Evolutionary conservation across 495 filamentous ascomycete genomes (phyloP).

Genomic region (Neurospora sp.): DNA sequence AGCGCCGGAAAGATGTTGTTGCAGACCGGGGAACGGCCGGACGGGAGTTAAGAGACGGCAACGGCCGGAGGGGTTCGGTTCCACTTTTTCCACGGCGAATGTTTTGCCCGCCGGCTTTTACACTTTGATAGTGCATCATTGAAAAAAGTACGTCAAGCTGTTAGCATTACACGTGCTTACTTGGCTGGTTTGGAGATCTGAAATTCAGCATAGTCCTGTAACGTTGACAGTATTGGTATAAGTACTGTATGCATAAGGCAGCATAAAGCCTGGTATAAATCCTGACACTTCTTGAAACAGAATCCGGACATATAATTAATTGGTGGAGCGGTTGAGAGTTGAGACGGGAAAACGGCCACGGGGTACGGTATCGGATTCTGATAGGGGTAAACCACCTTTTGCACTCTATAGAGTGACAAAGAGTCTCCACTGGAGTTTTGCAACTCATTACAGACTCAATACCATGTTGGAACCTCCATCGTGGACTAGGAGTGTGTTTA

Average conservation of each 20-base stretch:
- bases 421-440: neutral
- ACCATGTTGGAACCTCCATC: neutral
- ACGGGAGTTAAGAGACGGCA: neutral
- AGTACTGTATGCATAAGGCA: neutral
- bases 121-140: neutral
- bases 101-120: neutral
- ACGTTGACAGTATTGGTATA: neutral
- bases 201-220: neutral
- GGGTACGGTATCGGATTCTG: neutral
- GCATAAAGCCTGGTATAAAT: neutral
- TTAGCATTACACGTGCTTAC: neutral
- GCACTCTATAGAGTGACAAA: neutral
- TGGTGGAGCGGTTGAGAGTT: neutral
- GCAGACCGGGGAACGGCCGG: neutral
- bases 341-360: neutral
- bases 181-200: neutral
- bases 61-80: neutral
- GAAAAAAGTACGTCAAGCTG: neutral
- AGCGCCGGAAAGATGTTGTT: neutral
- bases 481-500: neutral
- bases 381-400: neutral
- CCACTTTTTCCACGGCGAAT: neutral
- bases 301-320: neutral
- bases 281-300: neutral
- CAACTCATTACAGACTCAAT: neutral